Evolutionary conservation across 2,329 filamentous ascomycete genomes (phyloP).

Genomic region (Beauveria sp.): DNA sequence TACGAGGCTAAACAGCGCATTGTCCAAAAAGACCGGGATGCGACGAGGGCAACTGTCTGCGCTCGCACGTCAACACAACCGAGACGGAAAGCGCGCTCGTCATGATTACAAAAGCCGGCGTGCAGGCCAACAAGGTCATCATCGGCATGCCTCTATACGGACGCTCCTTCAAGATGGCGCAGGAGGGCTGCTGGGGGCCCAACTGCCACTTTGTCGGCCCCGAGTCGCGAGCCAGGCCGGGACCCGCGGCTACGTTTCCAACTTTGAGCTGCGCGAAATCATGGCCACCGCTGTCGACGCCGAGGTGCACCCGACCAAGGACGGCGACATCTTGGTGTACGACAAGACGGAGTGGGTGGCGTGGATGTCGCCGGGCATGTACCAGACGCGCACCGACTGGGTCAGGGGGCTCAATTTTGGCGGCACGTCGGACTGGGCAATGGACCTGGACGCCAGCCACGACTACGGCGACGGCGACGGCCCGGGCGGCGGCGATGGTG

Average conservation of each 20-base stretch:
- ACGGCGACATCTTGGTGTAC: conserved; percentile 14
- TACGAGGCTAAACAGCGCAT: too few species aligned
- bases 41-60: conserved; percentile 25
- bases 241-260: conserved; percentile 20
- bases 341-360: conserved; percentile 23
- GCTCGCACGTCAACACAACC: conserved; percentile 31
- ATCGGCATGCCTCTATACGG: conserved; percentile 24
- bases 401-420: conserved; percentile 21
- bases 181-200: conserved; percentile 19
- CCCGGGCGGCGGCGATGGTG: neutral
- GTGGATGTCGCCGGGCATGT: conserved; percentile 20
- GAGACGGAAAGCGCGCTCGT: conserved; percentile 28
- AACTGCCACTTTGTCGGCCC: conserved; percentile 20
- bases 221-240: conserved; percentile 16
- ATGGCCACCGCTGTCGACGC: conserved; percentile 4
- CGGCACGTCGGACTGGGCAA: conserved; percentile 24
- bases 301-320: conserved; percentile 2
- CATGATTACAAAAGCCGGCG: conserved; percentile 31
- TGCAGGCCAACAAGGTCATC: conserved; percentile 23
- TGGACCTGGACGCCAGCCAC: conserved; percentile 17
- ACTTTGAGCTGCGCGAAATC: conserved; percentile 23
- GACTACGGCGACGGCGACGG: neutral
- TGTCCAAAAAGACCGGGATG: conserved; percentile 18
- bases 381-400: conserved; percentile 16
- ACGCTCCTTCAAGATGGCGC: conserved; percentile 21